These are phyloP conservation scores for Galerina marginata DNA, from an alignment of 768 basidiomycete species.

Conservation along the genomic window DNA sequence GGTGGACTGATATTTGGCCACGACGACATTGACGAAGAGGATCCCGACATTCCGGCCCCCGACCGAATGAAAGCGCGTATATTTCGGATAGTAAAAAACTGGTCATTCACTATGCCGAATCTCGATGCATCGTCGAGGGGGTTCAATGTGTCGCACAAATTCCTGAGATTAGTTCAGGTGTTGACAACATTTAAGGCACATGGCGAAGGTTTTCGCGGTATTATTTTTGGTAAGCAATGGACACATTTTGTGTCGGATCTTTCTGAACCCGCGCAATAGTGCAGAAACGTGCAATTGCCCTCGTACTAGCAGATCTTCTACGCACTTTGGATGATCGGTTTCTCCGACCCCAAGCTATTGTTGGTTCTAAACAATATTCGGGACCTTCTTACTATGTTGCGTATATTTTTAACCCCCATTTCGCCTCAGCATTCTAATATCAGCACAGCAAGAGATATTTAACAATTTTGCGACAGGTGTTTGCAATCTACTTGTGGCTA, in stretches of 20 bases:
- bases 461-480: slow-evolving; percentile 57
- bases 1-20: slow-evolving; percentile 33
- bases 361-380: slow-evolving; percentile 38
- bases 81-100: slow-evolving; percentile 56
- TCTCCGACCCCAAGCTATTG: slow-evolving; percentile 58
- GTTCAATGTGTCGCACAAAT: slow-evolving; percentile 75
- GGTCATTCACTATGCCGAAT: slow-evolving; percentile 70
- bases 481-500: slow-evolving; percentile 68
- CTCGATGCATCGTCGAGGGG: slow-evolving; percentile 57
- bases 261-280: slow-evolving; percentile 44
- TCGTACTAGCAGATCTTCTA: slow-evolving; percentile 62
- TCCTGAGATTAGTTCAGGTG: slow-evolving; percentile 62
- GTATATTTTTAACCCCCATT: neutral
- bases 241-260: neutral
- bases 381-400: slow-evolving; percentile 34
- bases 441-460: slow-evolving; percentile 50
- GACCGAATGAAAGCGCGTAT: slow-evolving; percentile 32
- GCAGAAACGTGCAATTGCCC: slow-evolving; percentile 55
- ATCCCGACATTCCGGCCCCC: slow-evolving; percentile 26
- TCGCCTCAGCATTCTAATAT: slow-evolving; percentile 1
- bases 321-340: slow-evolving; percentile 59
- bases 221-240: slow-evolving; percentile 59
- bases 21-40: slow-evolving; percentile 40
- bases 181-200: slow-evolving; percentile 59
- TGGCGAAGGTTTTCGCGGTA: slow-evolving; percentile 65